Base-by-base conservation (phyloP, 1,284 basidiomycete species). In the Malassezia yamatoensis region DNA sequence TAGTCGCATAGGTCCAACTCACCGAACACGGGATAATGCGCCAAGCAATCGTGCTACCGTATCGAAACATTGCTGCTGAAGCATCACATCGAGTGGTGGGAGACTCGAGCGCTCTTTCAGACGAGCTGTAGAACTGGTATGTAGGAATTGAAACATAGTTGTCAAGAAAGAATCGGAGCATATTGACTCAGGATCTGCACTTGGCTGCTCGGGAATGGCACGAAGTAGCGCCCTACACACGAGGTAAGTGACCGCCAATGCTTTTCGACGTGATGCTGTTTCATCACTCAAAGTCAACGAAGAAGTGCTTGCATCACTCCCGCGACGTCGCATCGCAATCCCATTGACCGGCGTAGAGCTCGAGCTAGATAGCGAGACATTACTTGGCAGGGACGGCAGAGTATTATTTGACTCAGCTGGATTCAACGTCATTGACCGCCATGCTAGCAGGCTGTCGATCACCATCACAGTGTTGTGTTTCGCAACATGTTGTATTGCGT, bases 401-500 rank as follows among this genome's bases (percentile, higher is more conserved):
- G 21, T 18, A 20, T 13, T 20, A 20, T 12, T 32, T 21, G 39
- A 9, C 7, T 18, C 39, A 18, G 59, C 49, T 35, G 58, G 47
- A 34, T 64, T 63, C 24, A 64, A 33, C 7, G 61, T 54, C 46
- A 60, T 55, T 15, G 51, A 80, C 56, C 87, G 81, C 91, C 91
- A 96, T 18, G 85, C 83, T 79, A 86, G 85, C 50, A 94, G 81
- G 5, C 88, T 85, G 60, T 90, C 87, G 34, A 93, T 80, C 5
- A 96, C 88, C 37, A 84, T 81, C 64, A 88, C 86, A 2, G 88
- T 81, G 57, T 88, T 84, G 52, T 86, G 87, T 58, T 85, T 83
- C 1, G 88, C 88, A 53, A 93, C 85, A 68, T 88, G 86, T 9
- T 86, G 88, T 3, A 96, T 80, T 1, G 89, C 88, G 6, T 82